Conservation (phyloP, 495 filamentous ascomycete species). For the Podospora fimiseda region DNA sequence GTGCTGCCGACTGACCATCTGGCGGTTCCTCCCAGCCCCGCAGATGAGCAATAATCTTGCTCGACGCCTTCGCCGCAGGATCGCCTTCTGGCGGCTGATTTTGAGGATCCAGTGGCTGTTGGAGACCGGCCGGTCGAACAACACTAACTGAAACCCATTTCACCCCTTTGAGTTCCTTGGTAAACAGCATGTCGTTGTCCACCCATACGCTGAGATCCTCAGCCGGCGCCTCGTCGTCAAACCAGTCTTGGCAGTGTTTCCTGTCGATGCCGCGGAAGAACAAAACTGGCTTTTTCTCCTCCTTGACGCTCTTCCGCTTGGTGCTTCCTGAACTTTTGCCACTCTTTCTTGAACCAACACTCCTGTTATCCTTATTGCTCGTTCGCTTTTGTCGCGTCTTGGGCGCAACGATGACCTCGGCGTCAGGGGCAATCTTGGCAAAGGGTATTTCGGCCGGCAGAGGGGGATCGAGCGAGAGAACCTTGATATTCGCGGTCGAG, state of each 20-base stretch:
- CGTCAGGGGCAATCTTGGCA: slow-evolving; percentile 87
- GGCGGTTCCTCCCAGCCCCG: slow-evolving; percentile 80
- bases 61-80: slow-evolving; percentile 50
- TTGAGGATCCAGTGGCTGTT: slow-evolving; percentile 67
- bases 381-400: slow-evolving; percentile 55
- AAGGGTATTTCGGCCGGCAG: slow-evolving; percentile 64
- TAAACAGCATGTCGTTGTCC: slow-evolving; percentile 64
- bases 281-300: slow-evolving; percentile 57
- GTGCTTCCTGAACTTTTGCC: slow-evolving; percentile 67
- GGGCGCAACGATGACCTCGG: slow-evolving; percentile 92
- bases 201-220: slow-evolving; percentile 75
- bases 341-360: slow-evolving; percentile 66
- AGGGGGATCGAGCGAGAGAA: slow-evolving; percentile 72
- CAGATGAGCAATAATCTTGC: slow-evolving; percentile 69
- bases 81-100: slow-evolving; percentile 59
- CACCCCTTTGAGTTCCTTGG: slow-evolving; percentile 62
- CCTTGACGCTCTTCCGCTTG: slow-evolving; percentile 51
- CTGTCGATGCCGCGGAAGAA: slow-evolving; percentile 75
- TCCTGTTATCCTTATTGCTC: slow-evolving; percentile 55
- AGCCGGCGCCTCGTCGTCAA: slow-evolving; percentile 53
- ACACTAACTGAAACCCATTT: slow-evolving; percentile 70
- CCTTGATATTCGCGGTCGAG: slow-evolving; percentile 84
- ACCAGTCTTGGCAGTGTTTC: slow-evolving; percentile 58
- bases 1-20: slow-evolving; percentile 64
- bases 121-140: slow-evolving; percentile 71